Base-by-base conservation (phyloP, 2,329 filamentous ascomycete genomes). In the Colletotrichum magnum region DNA sequence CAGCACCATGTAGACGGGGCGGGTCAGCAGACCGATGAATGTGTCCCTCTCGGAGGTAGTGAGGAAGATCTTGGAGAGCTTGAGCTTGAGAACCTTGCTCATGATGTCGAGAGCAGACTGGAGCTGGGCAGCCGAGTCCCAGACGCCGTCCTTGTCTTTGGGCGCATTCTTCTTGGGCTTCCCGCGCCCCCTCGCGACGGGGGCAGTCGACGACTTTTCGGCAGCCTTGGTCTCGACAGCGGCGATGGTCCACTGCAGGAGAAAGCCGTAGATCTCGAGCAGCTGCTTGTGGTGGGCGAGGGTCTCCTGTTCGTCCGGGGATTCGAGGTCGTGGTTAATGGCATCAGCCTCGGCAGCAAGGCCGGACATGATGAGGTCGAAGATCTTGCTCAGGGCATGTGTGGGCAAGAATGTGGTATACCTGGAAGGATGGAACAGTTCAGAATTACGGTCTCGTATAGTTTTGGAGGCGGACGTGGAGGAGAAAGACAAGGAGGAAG, bases 31-130 rank as follows among this genome's bases (percentile, higher is more conserved):
- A 62, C 93, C 91, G 70, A 99, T 92, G 75, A 99, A 98, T 0
- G 94, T 98, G 77, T 99, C 96, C 71, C 95, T 89, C 81, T 99
- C 96, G 56, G 95, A 97, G 0, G 96, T 99, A 0, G 96, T 99
- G 71, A 98, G 82, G 77, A 99, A 99, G 70, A 99, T 95, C 77
- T 94, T 94, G 74, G 92, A 90, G 58, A 99, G 86, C 83, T 97
- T 98, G 77, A 98, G 84, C 80, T 94, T 97, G 80, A 99, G 86
- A 57, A 97, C 94, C 79, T 97, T 98, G 84, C 94, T 95, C 94
- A 99, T 98, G 36, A 92, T 91, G 75, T 98, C 95, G 71, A 99
- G 88, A 1, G 95, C 94, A 12, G 89, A 90, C 79, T 98, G 94
- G 28, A 99, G 86, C 79, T 99, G 96, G 2, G 89, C 84, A 3